Evolutionary conservation across 108 stramenopile genomes (phyloP).

Genomic region (Cylindrotheca fusiformis): DNA sequence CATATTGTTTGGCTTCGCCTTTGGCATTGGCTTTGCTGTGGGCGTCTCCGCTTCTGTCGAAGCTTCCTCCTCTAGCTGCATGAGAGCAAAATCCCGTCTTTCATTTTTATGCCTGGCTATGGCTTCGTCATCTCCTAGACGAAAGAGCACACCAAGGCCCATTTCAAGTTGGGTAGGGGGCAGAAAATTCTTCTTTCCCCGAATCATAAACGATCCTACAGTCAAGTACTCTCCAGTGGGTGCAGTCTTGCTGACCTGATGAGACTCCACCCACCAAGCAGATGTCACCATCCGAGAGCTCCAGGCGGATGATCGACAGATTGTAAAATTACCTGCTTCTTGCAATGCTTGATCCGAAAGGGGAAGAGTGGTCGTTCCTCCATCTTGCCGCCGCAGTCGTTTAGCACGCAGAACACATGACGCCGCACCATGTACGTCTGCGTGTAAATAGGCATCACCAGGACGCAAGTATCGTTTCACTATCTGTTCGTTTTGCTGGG

Average conservation of each 20-base stretch:
- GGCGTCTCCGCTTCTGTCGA: constrained; percentile 16
- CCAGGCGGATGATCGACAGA: constrained; percentile 93
- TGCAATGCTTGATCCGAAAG: constrained; percentile 75
- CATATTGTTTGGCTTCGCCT: neutral
- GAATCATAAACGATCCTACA: constrained; percentile 96
- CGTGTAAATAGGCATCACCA: constrained; percentile 96
- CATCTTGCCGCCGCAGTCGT: constrained; percentile 45
- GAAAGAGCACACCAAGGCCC: constrained; percentile 92
- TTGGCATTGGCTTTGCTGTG: neutral
- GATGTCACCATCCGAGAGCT: constrained; percentile 81
- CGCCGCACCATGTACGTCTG: constrained; percentile 96
- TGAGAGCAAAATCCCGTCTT: constrained; percentile 76
- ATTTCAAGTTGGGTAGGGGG: constrained; percentile 91
- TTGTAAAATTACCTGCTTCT: constrained; percentile 89
- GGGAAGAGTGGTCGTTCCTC: constrained; percentile 68
- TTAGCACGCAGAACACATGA: constrained; percentile 91
- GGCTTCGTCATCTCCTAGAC: constrained; percentile 85
- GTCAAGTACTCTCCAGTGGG: constrained; percentile 96
- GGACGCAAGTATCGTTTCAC: constrained; percentile 92
- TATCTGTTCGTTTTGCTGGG: constrained; percentile 94
- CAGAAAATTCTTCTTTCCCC: constrained; percentile 95
- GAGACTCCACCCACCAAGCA: constrained; percentile 94
- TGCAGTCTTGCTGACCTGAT: constrained; percentile 95
- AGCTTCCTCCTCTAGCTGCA: constrained; percentile 46
- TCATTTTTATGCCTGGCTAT: constrained; percentile 89